These are phyloP conservation scores for Desmodesmus armatus DNA, from an alignment of 139 green algal species.

Conservation along the genomic window DNA sequence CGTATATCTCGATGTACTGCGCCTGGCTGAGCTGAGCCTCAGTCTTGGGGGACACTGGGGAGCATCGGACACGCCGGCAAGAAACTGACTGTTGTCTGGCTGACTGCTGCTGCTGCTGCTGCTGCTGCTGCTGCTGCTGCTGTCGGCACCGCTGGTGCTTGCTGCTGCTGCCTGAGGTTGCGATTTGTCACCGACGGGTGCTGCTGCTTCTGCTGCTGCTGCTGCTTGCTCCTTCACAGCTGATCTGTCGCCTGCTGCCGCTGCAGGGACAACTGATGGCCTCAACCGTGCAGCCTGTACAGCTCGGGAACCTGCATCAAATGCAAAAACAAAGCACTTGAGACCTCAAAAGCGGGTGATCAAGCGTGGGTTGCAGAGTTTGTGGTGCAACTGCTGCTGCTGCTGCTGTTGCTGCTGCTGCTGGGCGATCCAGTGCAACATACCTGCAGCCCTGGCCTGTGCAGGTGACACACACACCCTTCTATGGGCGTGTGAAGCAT, in stretches of 20 bases:
- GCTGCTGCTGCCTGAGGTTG: too few species aligned
- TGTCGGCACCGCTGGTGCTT: too few species aligned
- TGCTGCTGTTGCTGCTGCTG: background rate
- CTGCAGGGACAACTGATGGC: background rate
- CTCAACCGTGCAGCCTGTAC: too few species aligned
- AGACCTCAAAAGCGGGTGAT: too few species aligned
- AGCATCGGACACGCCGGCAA: background rate
- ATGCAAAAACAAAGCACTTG: too few species aligned
- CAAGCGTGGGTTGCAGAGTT: too few species aligned
- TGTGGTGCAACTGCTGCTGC: background rate
- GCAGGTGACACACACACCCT: too few species aligned
- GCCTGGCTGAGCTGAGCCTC: constrained; percentile 58
- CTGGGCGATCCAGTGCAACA: too few species aligned
- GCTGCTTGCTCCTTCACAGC: background rate
- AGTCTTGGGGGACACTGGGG: constrained; percentile 53
- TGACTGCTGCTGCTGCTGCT: background rate
- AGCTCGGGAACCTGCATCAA: too few species aligned
- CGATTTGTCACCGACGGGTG: too few species aligned
- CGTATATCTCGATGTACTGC: constrained; percentile 71
- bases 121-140: constrained; percentile 24
- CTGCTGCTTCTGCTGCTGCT: constrained; percentile 39
- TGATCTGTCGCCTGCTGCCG: background rate
- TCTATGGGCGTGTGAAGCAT: too few species aligned
- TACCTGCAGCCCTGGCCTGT: too few species aligned
- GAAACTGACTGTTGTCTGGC: background rate